phyloP scores from a whole-genome alignment of 805 yeast species.

The Ogataea minuta region DNA sequence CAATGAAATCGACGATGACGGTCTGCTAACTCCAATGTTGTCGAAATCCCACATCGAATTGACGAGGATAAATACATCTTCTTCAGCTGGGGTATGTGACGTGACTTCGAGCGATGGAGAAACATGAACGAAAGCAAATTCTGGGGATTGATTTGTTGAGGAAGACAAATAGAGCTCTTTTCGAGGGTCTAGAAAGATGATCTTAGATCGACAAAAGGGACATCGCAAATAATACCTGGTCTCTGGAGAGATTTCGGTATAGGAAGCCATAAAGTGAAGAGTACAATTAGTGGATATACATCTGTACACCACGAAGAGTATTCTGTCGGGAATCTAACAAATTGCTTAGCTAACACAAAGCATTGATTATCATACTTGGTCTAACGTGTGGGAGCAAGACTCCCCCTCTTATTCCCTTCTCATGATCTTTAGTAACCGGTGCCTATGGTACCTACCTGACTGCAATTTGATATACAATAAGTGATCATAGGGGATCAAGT shows the following conservation, averaged over 20 bases:
- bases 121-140: conserved; percentile 9
- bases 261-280: conserved; percentile 3
- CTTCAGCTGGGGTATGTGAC: neutral
- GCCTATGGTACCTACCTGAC: no score
- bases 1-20: conserved; percentile 17
- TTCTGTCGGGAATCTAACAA: no score
- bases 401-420: no score
- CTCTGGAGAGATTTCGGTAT: neutral
- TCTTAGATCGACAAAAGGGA: conserved; percentile 7
- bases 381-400: no score
- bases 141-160: neutral
- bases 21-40: conserved; percentile 69
- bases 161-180: neutral
- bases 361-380: no score
- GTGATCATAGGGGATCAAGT: no score
- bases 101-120: neutral
- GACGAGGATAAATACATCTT: conserved; percentile 37
- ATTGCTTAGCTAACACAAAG: no score
- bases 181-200: conserved; percentile 10
- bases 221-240: conserved; percentile 4
- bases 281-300: neutral
- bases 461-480: no score
- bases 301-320: no score
- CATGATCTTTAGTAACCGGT: no score
- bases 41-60: conserved; percentile 77